Conservation (phyloP, 371 early-diverging fungal species). For the Lichtheimia corymbifera region DNA sequence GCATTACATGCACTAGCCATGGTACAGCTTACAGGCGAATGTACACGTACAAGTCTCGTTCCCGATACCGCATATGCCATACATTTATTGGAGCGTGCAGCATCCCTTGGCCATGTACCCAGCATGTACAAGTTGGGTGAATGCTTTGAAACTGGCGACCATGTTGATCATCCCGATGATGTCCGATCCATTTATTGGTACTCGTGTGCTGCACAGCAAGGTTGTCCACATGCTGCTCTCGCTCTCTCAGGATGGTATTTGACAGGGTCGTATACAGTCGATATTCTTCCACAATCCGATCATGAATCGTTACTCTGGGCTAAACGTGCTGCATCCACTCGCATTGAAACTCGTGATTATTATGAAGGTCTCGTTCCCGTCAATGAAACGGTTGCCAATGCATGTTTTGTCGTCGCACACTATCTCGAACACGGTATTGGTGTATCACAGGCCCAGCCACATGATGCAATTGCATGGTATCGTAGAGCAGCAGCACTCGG, state of each 20-base stretch:
- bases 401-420: slow-evolving; percentile 82
- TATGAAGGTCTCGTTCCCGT: slow-evolving; percentile 6
- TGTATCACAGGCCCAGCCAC: slow-evolving; percentile 42
- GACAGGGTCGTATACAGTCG: slow-evolving; percentile 70
- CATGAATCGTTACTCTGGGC: slow-evolving; percentile 75
- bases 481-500: slow-evolving; percentile 71
- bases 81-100: slow-evolving; percentile 84
- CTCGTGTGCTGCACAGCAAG: slow-evolving; percentile 83
- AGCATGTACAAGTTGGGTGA: slow-evolving; percentile 90
- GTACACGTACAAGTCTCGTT: slow-evolving; percentile 63
- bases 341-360: slow-evolving; percentile 14
- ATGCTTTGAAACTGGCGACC: slow-evolving; percentile 88
- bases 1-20: slow-evolving; percentile 88
- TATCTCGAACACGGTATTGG: slow-evolving; percentile 79
- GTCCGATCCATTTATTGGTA: slow-evolving; percentile 94
- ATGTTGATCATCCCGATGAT: slow-evolving; percentile 80
- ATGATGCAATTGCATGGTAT: slow-evolving; percentile 78
- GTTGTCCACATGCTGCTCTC: slow-evolving; percentile 78
- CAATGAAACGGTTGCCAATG: slow-evolving; percentile 56
- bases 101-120: slow-evolving; percentile 85
- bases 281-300: slow-evolving; percentile 75
- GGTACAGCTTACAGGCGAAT: slow-evolving; percentile 73
- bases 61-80: slow-evolving; percentile 80
- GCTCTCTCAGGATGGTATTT: slow-evolving; percentile 90
- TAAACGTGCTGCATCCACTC: slow-evolving; percentile 65